These are phyloP conservation scores for Tilletia setariae DNA, from an alignment of 1,284 basidiomycete species.

Conservation along the genomic window DNA sequence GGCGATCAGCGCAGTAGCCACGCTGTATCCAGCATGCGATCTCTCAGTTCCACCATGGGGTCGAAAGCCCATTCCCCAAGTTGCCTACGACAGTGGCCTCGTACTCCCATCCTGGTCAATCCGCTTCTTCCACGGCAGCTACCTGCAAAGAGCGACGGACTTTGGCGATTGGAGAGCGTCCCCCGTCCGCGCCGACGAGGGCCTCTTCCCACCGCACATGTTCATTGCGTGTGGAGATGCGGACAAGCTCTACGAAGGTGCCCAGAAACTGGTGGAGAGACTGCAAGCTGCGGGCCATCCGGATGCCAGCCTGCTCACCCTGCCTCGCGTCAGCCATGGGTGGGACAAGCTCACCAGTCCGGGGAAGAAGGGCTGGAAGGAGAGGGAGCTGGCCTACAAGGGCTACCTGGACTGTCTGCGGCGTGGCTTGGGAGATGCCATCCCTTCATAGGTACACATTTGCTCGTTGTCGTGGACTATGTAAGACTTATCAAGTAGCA, in stretches of 20 bases:
- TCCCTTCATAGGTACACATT: too few relatives aligned
- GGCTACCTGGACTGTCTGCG: not conserved
- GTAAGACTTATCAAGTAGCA: too few relatives aligned
- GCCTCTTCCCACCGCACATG: conserved; percentile 29
- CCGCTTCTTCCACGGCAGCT: conserved; percentile 25
- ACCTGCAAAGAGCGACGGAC: not conserved
- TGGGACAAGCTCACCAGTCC: conserved; percentile 35
- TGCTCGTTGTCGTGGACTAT: too few relatives aligned
- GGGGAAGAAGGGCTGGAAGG: not conserved
- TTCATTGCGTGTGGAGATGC: conserved; percentile 36
- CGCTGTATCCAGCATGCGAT: conserved; percentile 35
- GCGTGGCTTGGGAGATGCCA: not conserved
- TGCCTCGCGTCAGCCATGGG: conserved; percentile 40
- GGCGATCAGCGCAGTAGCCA: conserved; percentile 19
- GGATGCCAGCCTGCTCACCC: conserved; percentile 27
- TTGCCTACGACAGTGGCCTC: conserved; percentile 19
- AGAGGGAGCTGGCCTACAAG: not conserved
- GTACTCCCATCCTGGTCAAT: conserved; percentile 33
- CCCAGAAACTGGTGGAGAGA: conserved; percentile 32
- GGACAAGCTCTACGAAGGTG: conserved; percentile 39
- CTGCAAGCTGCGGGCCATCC: conserved; percentile 25
- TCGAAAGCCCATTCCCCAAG: not conserved
- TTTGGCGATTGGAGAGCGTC: conserved; percentile 29
- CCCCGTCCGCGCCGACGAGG: conserved; percentile 27
- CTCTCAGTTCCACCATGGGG: conserved; percentile 26